A percentile compares a stretch with the other conserved stretches of the same genome.
Evolutionary conservation across 768 basidiomycete genomes (phyloP).

Genomic region (Rhodosporidiobolus sp.): DNA sequence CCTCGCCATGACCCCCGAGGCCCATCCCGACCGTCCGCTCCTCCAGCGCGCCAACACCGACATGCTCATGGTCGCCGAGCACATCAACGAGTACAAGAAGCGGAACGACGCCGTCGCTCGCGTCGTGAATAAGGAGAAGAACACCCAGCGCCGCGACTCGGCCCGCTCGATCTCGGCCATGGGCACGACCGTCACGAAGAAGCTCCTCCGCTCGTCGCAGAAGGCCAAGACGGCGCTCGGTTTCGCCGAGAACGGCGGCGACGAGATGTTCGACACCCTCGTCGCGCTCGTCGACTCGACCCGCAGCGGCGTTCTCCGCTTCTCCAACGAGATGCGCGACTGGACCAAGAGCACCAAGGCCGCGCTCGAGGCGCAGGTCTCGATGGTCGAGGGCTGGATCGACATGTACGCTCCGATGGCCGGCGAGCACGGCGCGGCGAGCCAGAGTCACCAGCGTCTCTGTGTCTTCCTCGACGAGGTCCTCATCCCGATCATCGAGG

Average conservation of each 20-base stretch:
- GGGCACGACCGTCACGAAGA: constrained; percentile 32
- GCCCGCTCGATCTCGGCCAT: constrained; percentile 25
- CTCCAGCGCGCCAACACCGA: constrained; percentile 38
- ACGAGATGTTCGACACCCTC: constrained; percentile 38
- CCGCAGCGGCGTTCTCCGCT: constrained; percentile 19
- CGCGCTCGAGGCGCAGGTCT: constrained; percentile 36
- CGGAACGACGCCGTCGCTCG: constrained; percentile 37
- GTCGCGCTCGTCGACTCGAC: constrained; percentile 33
- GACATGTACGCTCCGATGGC: constrained; percentile 40
- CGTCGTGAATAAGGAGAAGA: constrained; percentile 36
- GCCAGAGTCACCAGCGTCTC: constrained; percentile 31
- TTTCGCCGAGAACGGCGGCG: constrained; percentile 15
- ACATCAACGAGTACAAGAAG: constrained; percentile 45
- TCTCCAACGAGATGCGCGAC: constrained; percentile 39
- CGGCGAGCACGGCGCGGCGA: constrained; percentile 6
- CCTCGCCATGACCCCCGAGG: constrained; percentile 36
- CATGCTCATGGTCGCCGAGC: constrained; percentile 43
- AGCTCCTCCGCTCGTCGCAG: constrained; percentile 34
- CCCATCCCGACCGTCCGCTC: constrained; percentile 38
- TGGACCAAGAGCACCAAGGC: constrained; percentile 36
- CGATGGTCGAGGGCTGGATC: constrained; percentile 40
- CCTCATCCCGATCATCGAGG: constrained; percentile 37
- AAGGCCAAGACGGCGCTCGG: constrained; percentile 33
- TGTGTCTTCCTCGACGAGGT: constrained; percentile 38
- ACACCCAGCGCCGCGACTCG: constrained; percentile 15